A percentile compares a stretch with the other conserved stretches of the same genome.
Evolutionary conservation across 1,139 yeast genomes (phyloP).

Genomic region (Wickerhamomyces sp.): DNA sequence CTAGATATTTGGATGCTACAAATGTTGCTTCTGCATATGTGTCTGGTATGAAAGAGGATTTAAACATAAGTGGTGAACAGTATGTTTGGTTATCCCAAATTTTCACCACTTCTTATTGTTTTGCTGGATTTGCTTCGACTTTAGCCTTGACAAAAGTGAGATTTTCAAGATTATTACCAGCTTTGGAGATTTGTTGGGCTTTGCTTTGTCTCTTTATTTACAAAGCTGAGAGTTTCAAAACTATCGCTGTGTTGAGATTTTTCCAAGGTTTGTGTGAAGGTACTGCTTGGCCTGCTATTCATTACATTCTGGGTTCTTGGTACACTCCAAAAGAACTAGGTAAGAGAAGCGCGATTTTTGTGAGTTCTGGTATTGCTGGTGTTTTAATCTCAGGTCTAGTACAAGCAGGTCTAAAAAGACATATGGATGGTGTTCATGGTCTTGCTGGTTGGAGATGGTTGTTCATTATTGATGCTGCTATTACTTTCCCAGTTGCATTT

Average conservation of each 20-base stretch:
- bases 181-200: slow-evolving; percentile 55
- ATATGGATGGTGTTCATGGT: slow-evolving; percentile 30
- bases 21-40: slow-evolving; percentile 31
- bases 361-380: slow-evolving; percentile 35
- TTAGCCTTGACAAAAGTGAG: slow-evolving; percentile 42
- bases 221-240: slow-evolving; percentile 38
- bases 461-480: slow-evolving; percentile 49
- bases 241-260: slow-evolving; percentile 37
- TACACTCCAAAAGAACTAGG: slow-evolving; percentile 35
- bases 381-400: slow-evolving; percentile 30
- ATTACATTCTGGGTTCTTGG: slow-evolving; percentile 31
- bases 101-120: slow-evolving; percentile 25
- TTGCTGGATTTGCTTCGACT: slow-evolving; percentile 48
- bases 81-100: slow-evolving; percentile 31
- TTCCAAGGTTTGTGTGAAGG: slow-evolving; percentile 47
- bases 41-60: slow-evolving; percentile 29
- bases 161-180: slow-evolving; percentile 46
- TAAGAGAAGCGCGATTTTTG: slow-evolving; percentile 32
- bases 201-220: slow-evolving; percentile 13
- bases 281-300: slow-evolving; percentile 42
- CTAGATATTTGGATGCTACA: slow-evolving; percentile 11
- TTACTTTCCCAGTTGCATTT: slow-evolving; percentile 47
- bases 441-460: slow-evolving; percentile 47
- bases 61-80: slow-evolving; percentile 31
- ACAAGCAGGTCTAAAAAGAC: no score